Conservation (phyloP, 345 rosid genomes). For the Diplotaxis tenuifolia region DNA sequence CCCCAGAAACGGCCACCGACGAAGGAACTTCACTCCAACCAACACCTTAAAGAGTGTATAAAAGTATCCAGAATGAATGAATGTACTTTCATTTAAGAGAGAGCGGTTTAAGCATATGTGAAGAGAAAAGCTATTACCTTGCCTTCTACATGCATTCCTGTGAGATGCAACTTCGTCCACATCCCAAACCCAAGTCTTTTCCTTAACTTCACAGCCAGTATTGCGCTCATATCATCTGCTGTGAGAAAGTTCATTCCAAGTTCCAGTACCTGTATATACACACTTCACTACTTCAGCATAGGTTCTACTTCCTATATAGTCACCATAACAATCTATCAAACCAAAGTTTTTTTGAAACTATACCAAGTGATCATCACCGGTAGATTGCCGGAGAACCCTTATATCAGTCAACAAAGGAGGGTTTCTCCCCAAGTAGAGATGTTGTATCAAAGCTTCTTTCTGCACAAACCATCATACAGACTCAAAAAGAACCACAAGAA, state of each 20-base stretch:
- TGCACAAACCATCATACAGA: slow-evolving; percentile 37
- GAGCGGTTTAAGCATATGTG: not conserved
- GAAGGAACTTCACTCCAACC: slow-evolving; percentile 85
- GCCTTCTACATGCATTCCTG: slow-evolving; percentile 96
- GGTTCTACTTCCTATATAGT: not conserved
- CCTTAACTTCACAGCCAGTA: slow-evolving; percentile 79
- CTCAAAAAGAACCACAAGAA: not conserved
- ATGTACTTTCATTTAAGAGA: not conserved
- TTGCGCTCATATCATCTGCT: slow-evolving; percentile 96
- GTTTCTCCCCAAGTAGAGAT: slow-evolving; percentile 82
- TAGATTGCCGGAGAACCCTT: slow-evolving; percentile 61
- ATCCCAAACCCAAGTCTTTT: slow-evolving; percentile 95
- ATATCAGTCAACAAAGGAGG: slow-evolving; percentile 88
- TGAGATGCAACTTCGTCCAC: slow-evolving; percentile 87
- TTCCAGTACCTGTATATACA: slow-evolving; percentile 64
- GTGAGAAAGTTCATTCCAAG: slow-evolving; percentile 86
- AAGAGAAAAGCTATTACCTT: slow-evolving; percentile 50
- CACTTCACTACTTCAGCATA: slow-evolving; percentile 6
- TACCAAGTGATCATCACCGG: slow-evolving; percentile 92
- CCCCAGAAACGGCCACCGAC: slow-evolving; percentile 83
- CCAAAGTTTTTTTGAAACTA: not conserved
- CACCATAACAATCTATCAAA: not conserved
- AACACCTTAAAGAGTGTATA: slow-evolving; percentile 52
- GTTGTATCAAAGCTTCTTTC: slow-evolving; percentile 73
- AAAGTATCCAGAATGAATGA: slow-evolving; percentile 4